These are phyloP conservation scores for Zymoseptoria crescenta DNA, from an alignment of 2,329 filamentous ascomycete genomes.

Conservation along the genomic window DNA sequence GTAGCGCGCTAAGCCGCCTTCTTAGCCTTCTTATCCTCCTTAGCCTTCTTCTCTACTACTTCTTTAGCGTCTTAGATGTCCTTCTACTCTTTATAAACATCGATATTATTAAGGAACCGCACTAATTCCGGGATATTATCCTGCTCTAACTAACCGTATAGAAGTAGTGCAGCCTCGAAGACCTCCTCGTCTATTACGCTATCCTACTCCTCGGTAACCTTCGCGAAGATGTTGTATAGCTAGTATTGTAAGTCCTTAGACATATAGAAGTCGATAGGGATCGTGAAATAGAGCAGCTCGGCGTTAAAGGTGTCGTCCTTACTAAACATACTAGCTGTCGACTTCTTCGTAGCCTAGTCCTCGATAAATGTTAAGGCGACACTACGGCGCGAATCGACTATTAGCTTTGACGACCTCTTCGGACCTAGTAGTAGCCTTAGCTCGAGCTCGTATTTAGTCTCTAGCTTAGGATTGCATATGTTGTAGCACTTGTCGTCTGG, in stretches of 20 bases:
- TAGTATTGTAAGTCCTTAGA: not conserved
- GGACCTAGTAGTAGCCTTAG: too few relatives aligned
- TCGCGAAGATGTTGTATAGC: not conserved
- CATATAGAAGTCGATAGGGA: not conserved
- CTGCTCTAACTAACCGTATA: too few relatives aligned
- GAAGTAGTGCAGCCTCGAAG: not conserved
- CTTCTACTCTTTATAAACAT: too few relatives aligned
- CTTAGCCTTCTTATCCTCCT: too few relatives aligned
- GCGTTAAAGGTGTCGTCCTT: not conserved
- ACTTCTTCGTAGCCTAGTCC: not conserved
- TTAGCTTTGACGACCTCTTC: too few relatives aligned
- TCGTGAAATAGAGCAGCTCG: not conserved
- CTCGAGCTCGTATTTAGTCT: too few relatives aligned
- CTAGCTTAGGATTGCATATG: too few relatives aligned
- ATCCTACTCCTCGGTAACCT: not conserved
- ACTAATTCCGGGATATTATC: not conserved
- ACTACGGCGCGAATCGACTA: not conserved
- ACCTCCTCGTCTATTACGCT: not conserved
- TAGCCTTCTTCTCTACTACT: too few relatives aligned
- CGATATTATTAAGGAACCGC: too few relatives aligned
- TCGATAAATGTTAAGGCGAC: not conserved
- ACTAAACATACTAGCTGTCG: not conserved
- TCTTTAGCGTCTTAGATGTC: too few relatives aligned
- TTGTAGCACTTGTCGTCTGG: too few relatives aligned
- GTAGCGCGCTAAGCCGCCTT: too few relatives aligned